Base-by-base conservation (phyloP, 2,329 filamentous ascomycete genomes). In the Aspergillus brunneoviolaceus region DNA sequence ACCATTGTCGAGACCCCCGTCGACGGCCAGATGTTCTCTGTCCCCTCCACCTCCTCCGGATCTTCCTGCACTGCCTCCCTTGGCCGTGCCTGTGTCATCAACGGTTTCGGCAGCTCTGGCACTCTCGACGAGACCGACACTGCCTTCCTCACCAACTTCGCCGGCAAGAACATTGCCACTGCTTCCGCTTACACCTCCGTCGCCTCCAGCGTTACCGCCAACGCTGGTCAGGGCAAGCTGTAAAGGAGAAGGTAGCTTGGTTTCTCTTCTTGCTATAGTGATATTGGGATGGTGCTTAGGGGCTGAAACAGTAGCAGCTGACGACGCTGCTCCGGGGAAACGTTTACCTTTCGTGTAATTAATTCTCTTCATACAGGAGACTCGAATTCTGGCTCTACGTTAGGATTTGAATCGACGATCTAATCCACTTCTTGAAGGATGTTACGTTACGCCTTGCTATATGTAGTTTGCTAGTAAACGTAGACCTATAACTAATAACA, bases 141-240 rank as follows among this genome's bases (percentile, higher is more conserved):
- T 11, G 72, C 69, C 53, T 82, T 86, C 74, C 68, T 87, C 51
- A 53, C 65, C 58, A 77, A 81, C 67, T 85, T 86, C 71, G 71
- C 74, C 52, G 82, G 82, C 61, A 83, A 84, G 79, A 82, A 78
- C 61, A 70, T 85, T 64, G 84, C 84, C 12, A 66, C 75, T 59
- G 80, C 82, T 14, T 59, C 65, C 14, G 65, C 75, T 27, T 73
- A 73, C 51, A 72, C 72, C 52, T 67, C 65, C 50, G 72, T 72
- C 27, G 77, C 73, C 62, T 70, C 76, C 55, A 74, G 63, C 45
- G 76, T 81, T 53, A 67, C 69, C 16, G 72, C 67, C 59, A 76
- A 71, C 47, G 81, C 81, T 64, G 82, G 82, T 9, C 77, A 83
- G 61, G 82, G 82, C 29, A 77, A 73, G 55, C 69, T 80, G 58